Evolutionary conservation across 352 stramenopile genomes (phyloP).

Genomic region (Elongisporangium anandrum): DNA sequence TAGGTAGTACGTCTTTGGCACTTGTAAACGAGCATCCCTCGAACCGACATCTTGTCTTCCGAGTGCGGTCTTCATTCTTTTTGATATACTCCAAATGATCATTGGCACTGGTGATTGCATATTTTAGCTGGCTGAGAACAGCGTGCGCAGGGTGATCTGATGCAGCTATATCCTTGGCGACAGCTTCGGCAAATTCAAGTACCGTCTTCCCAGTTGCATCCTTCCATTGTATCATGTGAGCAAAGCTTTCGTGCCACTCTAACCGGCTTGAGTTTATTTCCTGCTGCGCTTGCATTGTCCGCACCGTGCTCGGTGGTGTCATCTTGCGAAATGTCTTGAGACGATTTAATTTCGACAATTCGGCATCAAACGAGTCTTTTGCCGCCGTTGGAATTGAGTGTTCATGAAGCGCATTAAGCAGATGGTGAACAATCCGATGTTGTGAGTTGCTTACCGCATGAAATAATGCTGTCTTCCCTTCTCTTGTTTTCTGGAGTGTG

Average conservation of each 20-base stretch:
- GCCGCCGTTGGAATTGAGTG: slow-evolving; percentile 21
- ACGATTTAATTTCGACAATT: slow-evolving; percentile 9
- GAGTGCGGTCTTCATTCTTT: slow-evolving; percentile 38
- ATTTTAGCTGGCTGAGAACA: slow-evolving; percentile 36
- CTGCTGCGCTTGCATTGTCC: neutral
- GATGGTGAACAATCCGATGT: slow-evolving; percentile 42
- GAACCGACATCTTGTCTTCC: slow-evolving; percentile 29
- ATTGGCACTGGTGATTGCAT: slow-evolving; percentile 28
- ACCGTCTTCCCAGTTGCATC: slow-evolving; percentile 31
- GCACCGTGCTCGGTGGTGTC: neutral
- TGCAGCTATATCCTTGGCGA: neutral
- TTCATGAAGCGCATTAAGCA: slow-evolving; percentile 41
- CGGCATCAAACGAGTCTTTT: slow-evolving; percentile 15
- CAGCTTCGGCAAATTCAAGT: slow-evolving; percentile 22
- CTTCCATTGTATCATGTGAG: slow-evolving; percentile 24
- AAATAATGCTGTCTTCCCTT: slow-evolving; percentile 65
- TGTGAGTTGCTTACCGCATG: slow-evolving; percentile 61
- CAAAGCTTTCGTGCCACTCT: slow-evolving; percentile 62
- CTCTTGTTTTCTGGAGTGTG: slow-evolving; percentile 33
- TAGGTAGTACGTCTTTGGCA: slow-evolving; percentile 45
- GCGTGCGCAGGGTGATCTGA: slow-evolving; percentile 2
- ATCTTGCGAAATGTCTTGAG: slow-evolving; percentile 7
- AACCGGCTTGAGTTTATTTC: neutral
- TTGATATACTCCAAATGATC: slow-evolving; percentile 51
- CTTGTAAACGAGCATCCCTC: slow-evolving; percentile 43